Evolutionary conservation across 2,329 filamentous ascomycete genomes (phyloP).

Genomic region (Aureobasidium sp.): DNA sequence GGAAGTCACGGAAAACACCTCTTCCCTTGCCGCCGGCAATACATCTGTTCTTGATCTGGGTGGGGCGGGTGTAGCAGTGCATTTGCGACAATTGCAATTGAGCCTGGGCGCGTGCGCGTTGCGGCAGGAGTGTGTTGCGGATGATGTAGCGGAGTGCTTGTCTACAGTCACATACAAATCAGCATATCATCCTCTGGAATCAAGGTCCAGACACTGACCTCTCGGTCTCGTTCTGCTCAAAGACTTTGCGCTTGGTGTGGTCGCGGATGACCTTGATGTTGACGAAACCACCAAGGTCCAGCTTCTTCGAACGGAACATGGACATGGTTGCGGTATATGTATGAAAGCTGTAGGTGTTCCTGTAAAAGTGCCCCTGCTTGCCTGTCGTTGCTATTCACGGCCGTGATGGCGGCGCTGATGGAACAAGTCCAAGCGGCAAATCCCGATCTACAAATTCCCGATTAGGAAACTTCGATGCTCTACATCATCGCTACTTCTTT

Average conservation of each 20-base stretch:
- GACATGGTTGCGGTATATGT: constrained; percentile 22
- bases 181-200: neutral
- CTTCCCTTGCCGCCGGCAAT: constrained; percentile 82
- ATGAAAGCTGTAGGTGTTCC: neutral
- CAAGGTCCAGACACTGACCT: constrained; percentile 45
- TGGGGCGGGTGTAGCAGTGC: constrained; percentile 89
- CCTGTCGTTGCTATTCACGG: neutral
- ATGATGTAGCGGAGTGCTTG: constrained; percentile 79
- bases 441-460: neutral
- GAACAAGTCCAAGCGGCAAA: neutral
- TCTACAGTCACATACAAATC: constrained; percentile 37
- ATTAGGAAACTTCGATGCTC: neutral
- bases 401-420: neutral
- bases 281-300: constrained; percentile 80
- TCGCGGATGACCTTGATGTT: constrained; percentile 85
- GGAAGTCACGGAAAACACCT: constrained; percentile 88
- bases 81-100: constrained; percentile 90
- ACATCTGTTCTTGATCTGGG: constrained; percentile 90
- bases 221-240: constrained; percentile 76
- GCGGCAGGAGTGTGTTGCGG: constrained; percentile 79
- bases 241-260: constrained; percentile 93
- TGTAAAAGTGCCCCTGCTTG: neutral
- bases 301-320: constrained; percentile 81
- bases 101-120: constrained; percentile 76
- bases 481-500: neutral